Conservation (phyloP, 1,284 basidiomycete species). For the Tylopilus microsporus region DNA sequence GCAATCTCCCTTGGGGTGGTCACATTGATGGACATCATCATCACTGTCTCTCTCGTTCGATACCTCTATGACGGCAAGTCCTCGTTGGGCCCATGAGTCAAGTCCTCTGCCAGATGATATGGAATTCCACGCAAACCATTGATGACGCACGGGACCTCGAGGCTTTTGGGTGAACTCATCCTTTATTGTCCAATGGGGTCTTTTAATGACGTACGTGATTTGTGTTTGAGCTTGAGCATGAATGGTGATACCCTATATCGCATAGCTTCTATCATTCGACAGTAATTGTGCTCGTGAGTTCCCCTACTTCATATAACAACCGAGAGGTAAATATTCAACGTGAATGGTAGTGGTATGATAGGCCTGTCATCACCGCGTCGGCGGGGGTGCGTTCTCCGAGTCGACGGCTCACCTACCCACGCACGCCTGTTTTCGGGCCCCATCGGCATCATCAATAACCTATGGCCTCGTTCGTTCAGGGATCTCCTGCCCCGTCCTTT, state of each 20-base stretch:
- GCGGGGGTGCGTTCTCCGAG: too few relatives aligned
- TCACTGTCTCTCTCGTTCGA: conserved; percentile 15
- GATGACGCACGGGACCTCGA: conserved; percentile 2
- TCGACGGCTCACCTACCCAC: too few relatives aligned
- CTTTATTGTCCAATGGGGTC: conserved; percentile 16
- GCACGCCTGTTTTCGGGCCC: too few relatives aligned
- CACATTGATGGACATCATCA: conserved; percentile 18
- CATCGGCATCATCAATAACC: too few relatives aligned
- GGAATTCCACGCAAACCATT: neutral
- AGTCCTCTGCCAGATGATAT: too few relatives aligned
- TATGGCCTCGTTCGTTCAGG: too few relatives aligned
- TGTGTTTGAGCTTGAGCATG: neutral
- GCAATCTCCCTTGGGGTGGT: conserved; percentile 13
- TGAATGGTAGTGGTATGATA: conserved; percentile 9
- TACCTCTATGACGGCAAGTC: conserved; percentile 9
- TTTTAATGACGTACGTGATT: conserved; percentile 17
- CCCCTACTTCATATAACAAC: too few relatives aligned
- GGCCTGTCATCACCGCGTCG: too few relatives aligned
- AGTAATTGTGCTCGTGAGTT: conserved; percentile 13
- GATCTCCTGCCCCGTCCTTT: too few relatives aligned
- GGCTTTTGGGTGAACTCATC: conserved; percentile 11
- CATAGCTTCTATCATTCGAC: conserved; percentile 11
- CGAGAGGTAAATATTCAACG: neutral
- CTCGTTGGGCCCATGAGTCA: conserved; percentile 7
- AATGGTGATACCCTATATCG: neutral